Conservation (phyloP, 164 flowering plant species). For the Umbilicus rupestris region DNA sequence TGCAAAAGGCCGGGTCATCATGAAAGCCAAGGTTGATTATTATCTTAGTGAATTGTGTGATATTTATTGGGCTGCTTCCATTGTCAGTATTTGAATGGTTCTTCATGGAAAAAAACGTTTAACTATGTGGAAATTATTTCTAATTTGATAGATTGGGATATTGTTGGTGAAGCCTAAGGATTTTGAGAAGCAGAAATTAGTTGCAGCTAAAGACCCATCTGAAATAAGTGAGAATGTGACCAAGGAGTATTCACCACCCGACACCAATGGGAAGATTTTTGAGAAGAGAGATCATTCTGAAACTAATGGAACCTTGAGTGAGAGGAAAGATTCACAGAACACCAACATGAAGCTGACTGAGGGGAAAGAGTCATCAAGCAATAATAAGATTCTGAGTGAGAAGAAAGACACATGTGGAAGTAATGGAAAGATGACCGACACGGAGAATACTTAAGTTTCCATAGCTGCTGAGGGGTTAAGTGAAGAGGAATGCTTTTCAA, state of each 20-base stretch:
- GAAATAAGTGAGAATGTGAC: neutral
- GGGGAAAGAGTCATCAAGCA: neutral
- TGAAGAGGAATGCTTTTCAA: neutral
- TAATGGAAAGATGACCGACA: neutral
- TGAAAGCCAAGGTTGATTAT: slow-evolving; percentile 26
- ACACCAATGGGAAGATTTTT: neutral
- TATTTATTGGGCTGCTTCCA: too few species aligned
- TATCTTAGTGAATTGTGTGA: neutral
- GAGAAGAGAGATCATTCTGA: neutral
- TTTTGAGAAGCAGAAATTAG: neutral
- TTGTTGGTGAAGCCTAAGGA: slow-evolving; percentile 22
- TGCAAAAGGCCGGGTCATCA: slow-evolving; percentile 13
- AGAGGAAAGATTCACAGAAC: neutral
- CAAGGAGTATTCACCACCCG: neutral
- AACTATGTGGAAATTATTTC: neutral
- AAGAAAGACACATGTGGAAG: neutral
- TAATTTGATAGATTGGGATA: slow-evolving; percentile 23
- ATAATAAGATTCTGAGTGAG: neutral
- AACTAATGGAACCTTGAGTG: neutral
- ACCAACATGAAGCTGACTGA: neutral
- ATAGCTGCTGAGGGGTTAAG: neutral
- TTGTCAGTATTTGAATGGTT: neutral
- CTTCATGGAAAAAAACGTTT: neutral
- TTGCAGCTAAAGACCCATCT: slow-evolving; percentile 6
- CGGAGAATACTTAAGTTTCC: neutral